Evolutionary conservation across 257 asterid genomes (phyloP), one percentile per base, ranked within the genome.

Genomic region (Solanum commersonii): DNA sequence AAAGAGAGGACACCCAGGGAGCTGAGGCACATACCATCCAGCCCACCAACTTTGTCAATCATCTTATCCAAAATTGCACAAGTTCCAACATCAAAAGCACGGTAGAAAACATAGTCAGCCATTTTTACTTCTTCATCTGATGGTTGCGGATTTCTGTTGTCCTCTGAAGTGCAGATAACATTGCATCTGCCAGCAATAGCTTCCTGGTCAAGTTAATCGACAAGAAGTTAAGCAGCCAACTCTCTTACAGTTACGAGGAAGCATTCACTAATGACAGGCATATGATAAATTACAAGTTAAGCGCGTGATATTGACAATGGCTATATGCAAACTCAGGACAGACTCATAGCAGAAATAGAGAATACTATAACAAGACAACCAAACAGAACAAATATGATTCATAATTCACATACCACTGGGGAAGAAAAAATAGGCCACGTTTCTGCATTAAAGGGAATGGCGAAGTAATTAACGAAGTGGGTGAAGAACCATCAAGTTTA

Each of bases 131-230:
- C 95, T 93, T 94, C 94, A 49, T 84, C 90, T 23, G 98, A 92
- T 78, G 96, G 98, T 87, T 93, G 98, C n/a, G 90, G 96, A 91
- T 97, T 97, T 91, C 98, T 95, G 85, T 56, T 73, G 84, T 97
- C 98, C 68, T 38, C 85, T 74, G 99, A 97, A 59, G 89, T 93
- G 92, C 99, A 97, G 59, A 97, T 91, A 77, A 96, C 93, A 89
- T 91, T 90, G 96, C 98, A 96, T 90, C 95, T 97, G 52, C 98
- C 98, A 92, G 95, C 96, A 91, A 97, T 91, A 60, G 95, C 94
- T 93, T 97, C 99, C 99, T 97, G 92, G 73, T 90, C 44, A 82
- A 49, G 71, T 73, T 60, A 83, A 85, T 85, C 67, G 52, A 87
- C 42, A 73, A 35, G 79, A 31, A 87, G 72, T 15, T 40, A 59